Conservation (phyloP, 192 early-diverging fungal genomes). For the Coemansia interrupta region DNA sequence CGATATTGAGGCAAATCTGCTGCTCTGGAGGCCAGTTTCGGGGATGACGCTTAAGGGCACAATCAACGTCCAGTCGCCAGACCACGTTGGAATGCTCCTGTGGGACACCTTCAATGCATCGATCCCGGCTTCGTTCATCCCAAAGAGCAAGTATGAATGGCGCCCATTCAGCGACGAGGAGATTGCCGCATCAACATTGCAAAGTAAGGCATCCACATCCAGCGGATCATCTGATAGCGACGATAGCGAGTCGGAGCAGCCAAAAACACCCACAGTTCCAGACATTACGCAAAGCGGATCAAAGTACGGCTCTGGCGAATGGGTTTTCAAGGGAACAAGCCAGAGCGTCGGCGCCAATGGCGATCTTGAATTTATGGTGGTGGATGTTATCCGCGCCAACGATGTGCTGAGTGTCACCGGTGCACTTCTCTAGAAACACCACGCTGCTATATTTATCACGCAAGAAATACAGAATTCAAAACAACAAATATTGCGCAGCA, state of each 20-base stretch:
- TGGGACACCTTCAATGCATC: slow-evolving; percentile 96
- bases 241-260: slow-evolving; percentile 24
- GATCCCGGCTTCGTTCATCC: slow-evolving; percentile 80
- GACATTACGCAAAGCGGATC: slow-evolving; percentile 25
- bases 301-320: slow-evolving; percentile 58
- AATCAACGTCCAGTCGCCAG: slow-evolving; percentile 89
- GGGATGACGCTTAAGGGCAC: slow-evolving; percentile 47
- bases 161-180: slow-evolving; percentile 52
- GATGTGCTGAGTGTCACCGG: slow-evolving; percentile 81
- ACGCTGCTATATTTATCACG: neutral
- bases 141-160: slow-evolving; percentile 71
- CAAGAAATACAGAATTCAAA: slow-evolving; percentile 5
- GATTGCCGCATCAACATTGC: slow-evolving; percentile 30
- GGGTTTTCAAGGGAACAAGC: slow-evolving; percentile 66
- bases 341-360: slow-evolving; percentile 65
- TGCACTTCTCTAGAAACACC: slow-evolving; percentile 50
- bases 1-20: slow-evolving; percentile 62
- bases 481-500: neutral
- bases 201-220: neutral
- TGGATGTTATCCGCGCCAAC: slow-evolving; percentile 75
- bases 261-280: slow-evolving; percentile 10
- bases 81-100: slow-evolving; percentile 90
- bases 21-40: slow-evolving; percentile 75
- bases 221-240: slow-evolving; percentile 12
- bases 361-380: slow-evolving; percentile 66